Evolutionary conservation across 768 basidiomycete species (phyloP).

Genomic region (Phlegmacium glaucopus): DNA sequence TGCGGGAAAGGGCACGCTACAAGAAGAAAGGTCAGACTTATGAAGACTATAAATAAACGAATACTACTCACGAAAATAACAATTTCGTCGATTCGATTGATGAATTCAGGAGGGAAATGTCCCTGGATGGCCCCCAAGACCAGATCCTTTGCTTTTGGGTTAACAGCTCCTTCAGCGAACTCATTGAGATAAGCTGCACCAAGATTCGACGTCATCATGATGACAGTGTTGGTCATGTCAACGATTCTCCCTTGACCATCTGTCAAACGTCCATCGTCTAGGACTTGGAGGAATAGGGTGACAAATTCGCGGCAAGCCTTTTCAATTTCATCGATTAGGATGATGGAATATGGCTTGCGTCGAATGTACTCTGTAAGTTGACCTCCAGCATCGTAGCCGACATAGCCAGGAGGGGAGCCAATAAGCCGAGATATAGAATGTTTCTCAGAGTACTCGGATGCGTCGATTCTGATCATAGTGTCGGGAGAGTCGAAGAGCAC

Average conservation of each 20-base stretch:
- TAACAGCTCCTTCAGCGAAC: conserved; percentile 68
- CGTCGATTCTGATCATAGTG: conserved; percentile 91
- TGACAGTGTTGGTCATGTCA: conserved; percentile 88
- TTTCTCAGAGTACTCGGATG: conserved; percentile 87
- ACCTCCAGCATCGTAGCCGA: conserved; percentile 87
- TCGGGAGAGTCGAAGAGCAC: conserved; percentile 89
- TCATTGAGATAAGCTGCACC: conserved; percentile 78
- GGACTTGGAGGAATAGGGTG: conserved; percentile 64
- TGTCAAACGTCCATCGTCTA: conserved; percentile 90
- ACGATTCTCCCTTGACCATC: conserved; percentile 90
- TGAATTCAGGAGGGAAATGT: conserved; percentile 91
- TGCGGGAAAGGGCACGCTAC: conserved; percentile 75
- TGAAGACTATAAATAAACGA: conserved; percentile 34
- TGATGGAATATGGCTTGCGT: conserved; percentile 84
- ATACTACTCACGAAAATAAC: conserved; percentile 64
- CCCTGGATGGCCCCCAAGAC: conserved; percentile 78
- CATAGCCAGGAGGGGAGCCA: conserved; percentile 78
- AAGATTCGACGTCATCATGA: conserved; percentile 93
- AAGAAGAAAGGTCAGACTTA: conserved; percentile 22
- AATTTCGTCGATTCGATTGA: conserved; percentile 87
- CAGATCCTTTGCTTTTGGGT: conserved; percentile 50
- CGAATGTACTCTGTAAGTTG: conserved; percentile 93
- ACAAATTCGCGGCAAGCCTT: conserved; percentile 74
- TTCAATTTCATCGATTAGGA: conserved; percentile 87
- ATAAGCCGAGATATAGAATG: conserved; percentile 52